Evolutionary conservation across 495 filamentous ascomycete genomes (phyloP), one percentile per base, ranked within the genome.

Genomic region (Penicillium argentinense): DNA sequence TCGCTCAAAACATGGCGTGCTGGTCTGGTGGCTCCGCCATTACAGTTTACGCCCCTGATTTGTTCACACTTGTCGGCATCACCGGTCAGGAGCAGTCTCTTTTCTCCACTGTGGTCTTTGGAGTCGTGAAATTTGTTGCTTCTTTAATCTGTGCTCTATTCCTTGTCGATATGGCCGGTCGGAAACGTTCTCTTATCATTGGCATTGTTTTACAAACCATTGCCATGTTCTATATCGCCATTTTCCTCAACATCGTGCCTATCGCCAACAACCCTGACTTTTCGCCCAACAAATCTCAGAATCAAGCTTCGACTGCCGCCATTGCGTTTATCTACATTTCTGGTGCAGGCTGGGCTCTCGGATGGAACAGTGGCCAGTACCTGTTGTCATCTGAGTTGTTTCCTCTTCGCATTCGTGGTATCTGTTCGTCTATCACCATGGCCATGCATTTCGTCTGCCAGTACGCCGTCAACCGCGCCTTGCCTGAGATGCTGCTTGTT

Each of bases 21-120:
- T 83, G 79, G 82, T 78, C 74, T 13, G 82, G 81, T 0, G 79
- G 80, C 2, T 72, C 73, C 29, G 66, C 71, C 28, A 80, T 82
- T 54, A 83, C 78, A 9, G 39, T 45, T 9, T 51, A 51, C 16
- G 49, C 49, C 3, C 41, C 55, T 12, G 34, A 47, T 28, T 19
- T 54, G 8, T 84, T 85, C 63, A 62, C 55, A 0, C 64, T 83
- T 33, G 67, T 84, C 18, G 80, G 78, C 28, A 71, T 75, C 17
- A 74, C 65, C 0, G 78, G 79, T 23, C 67, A 72, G 39, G 71
- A 72, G 29, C 74, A 80, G 37, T 73, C 72, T 16, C 73, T 84
- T 0, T 75, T 83, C 37, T 69, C 77, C 16, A 84, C 76, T 5
- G 79, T 69, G 30, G 72, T 85, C 23, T 82, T 83, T 46, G 80